Base-by-base conservation (phyloP, 2,329 filamentous ascomycete species). In the Albophoma yamanashiensis region DNA sequence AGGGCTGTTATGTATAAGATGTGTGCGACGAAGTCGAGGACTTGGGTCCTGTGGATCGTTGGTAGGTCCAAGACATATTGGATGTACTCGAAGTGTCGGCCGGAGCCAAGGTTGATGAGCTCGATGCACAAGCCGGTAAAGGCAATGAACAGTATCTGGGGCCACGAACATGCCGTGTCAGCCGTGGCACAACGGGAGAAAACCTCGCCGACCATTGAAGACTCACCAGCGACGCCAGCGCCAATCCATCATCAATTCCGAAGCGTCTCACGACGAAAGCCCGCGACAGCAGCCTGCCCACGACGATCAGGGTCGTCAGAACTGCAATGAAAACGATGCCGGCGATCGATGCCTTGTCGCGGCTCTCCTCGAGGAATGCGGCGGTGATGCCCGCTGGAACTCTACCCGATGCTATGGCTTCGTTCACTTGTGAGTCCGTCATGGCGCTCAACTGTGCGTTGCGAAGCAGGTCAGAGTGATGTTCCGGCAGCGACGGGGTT, bases 1-100 rank as follows among this genome's bases (percentile, higher is more conserved):
- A 82, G 71, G 2, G 80, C 74, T 0, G 75, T 76, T 1, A 79
- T 80, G 65, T 82, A 82, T 61, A 82, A 66, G 27, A 82, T 74
- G 65, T 82, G 80, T 20, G 79, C 78, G 42, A 69, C 67, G 56
- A 80, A 81, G 64, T 82, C 80, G 60, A 79, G 68, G 0, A 79
- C 65, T 64, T 82, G 76, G 0, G 77, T 79, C 12, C 68, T 20
- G 42, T 76, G 70, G 39, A 80, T 70, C 0, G 71, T 75, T 3
- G 70, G 60, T 55, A 77, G 65, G 25, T 75, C 67, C 50, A 82
- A 69, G 4, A 81, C 76, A 65, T 80, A 79, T 66, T 78, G 67
- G 47, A 79, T 76, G 58, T 76, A 79, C 15, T 68, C 73, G 58
- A 74, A 76, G 59, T 79, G 77, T 17, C 77, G 69, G 12, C 79